Evolutionary conservation across 306 rosid species (phyloP).

Genomic region (Hippophae gyantsensis): DNA sequence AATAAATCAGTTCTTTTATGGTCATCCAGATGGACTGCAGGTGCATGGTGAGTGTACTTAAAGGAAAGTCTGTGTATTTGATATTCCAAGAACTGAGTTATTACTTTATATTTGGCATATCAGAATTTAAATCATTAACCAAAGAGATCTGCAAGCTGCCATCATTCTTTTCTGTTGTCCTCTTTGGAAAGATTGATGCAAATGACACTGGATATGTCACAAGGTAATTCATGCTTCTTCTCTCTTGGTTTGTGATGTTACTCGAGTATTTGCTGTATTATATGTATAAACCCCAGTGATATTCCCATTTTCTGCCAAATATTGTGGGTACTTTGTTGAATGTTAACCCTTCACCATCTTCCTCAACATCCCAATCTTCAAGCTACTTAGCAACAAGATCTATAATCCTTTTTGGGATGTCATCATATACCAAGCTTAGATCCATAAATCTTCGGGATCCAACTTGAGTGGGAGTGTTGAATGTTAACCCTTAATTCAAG

Average conservation of each 20-base stretch:
- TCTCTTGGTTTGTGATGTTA: conserved; percentile 1
- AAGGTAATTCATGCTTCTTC: conserved; percentile 42
- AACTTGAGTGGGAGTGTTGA: too few species aligned
- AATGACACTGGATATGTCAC: conserved; percentile 67
- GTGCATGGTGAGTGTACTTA: conserved; percentile 62
- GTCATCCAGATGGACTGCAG: conserved; percentile 67
- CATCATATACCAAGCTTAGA: too few species aligned
- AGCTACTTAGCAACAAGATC: too few species aligned
- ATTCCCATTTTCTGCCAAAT: background rate
- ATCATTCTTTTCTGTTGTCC: conserved; percentile 65
- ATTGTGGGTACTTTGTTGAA: background rate
- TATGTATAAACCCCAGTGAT: background rate
- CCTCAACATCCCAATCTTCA: too few species aligned
- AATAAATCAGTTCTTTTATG: conserved; percentile 60
- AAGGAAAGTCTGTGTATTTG: conserved; percentile 18
- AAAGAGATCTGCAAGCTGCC: conserved; percentile 98
- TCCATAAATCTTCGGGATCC: too few species aligned
- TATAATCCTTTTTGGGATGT: too few species aligned
- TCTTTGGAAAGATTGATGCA: conserved; percentile 76
- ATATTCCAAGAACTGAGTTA: conserved; percentile 19
- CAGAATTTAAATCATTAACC: conserved; percentile 76
- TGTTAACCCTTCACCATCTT: too few species aligned
- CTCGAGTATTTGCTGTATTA: background rate
- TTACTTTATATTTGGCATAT: conserved; percentile 30
- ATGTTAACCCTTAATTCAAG: too few species aligned